These are phyloP conservation scores for Penicillium sp. DNA, from an alignment of 2,329 filamentous ascomycete species.

Conservation along the genomic window DNA sequence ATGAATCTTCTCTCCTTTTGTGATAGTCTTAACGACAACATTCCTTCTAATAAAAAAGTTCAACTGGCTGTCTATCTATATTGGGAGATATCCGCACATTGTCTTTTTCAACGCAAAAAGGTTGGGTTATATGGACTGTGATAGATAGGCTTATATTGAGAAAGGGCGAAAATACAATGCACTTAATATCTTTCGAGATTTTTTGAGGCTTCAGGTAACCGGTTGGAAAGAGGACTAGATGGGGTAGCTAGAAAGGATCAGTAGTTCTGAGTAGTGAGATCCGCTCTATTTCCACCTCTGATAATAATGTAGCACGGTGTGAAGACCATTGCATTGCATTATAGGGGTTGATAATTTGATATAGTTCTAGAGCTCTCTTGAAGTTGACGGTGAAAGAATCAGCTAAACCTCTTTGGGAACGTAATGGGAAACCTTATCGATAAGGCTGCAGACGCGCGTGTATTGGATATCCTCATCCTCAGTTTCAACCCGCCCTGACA, in stretches of 20 bases:
- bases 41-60: constrained; percentile 4
- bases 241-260: background rate
- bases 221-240: background rate
- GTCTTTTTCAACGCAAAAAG: background rate
- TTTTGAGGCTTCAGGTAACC: background rate
- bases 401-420: background rate
- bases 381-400: too few relatives aligned
- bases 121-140: background rate
- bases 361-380: too few relatives aligned
- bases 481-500: background rate
- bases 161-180: constrained; percentile 3
- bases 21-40: constrained; percentile 8
- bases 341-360: too few relatives aligned
- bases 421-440: background rate
- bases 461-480: background rate
- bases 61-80: constrained; percentile 7
- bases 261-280: background rate
- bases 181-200: background rate
- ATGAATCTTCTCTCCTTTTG: constrained; percentile 13
- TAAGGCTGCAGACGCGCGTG: background rate
- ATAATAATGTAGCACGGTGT: background rate
- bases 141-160: constrained; percentile 5
- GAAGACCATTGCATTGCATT: too few relatives aligned
- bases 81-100: constrained; percentile 6
- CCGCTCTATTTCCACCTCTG: background rate